Conservation (phyloP, 495 filamentous ascomycete genomes). For the Apiosordaria backusii region DNA sequence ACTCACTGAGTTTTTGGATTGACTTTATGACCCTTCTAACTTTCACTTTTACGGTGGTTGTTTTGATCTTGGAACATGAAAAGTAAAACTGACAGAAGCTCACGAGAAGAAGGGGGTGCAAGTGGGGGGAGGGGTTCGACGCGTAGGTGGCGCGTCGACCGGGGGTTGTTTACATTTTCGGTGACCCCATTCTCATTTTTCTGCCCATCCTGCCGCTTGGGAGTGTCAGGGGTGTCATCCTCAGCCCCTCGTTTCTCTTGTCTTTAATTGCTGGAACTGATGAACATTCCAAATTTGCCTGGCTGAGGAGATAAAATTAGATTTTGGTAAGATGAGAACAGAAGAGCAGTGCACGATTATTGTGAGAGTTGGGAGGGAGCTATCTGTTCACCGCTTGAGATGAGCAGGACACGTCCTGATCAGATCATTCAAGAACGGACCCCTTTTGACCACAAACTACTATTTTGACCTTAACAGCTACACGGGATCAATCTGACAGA, state of each 20-base stretch:
- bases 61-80: background rate
- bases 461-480: background rate
- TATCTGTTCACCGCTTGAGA: background rate
- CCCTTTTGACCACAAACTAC: background rate
- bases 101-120: background rate
- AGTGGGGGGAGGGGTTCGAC: background rate
- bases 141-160: conserved; percentile 5
- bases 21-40: too few relatives aligned
- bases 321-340: background rate
- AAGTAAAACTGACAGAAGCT: background rate
- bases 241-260: background rate
- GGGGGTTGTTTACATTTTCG: conserved; percentile 20
- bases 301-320: background rate
- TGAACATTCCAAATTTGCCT: background rate
- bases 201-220: background rate
- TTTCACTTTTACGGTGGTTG: background rate
- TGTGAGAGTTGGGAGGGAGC: background rate
- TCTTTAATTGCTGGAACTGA: background rate
- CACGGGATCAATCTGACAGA: background rate
- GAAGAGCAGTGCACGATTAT: background rate
- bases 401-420: background rate
- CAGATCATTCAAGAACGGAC: background rate
- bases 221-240: background rate
- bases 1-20: background rate
- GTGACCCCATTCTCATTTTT: conserved; percentile 7